Evolutionary conservation across 257 asterid genomes (phyloP).

Genomic region (Ilex aquifolium): DNA sequence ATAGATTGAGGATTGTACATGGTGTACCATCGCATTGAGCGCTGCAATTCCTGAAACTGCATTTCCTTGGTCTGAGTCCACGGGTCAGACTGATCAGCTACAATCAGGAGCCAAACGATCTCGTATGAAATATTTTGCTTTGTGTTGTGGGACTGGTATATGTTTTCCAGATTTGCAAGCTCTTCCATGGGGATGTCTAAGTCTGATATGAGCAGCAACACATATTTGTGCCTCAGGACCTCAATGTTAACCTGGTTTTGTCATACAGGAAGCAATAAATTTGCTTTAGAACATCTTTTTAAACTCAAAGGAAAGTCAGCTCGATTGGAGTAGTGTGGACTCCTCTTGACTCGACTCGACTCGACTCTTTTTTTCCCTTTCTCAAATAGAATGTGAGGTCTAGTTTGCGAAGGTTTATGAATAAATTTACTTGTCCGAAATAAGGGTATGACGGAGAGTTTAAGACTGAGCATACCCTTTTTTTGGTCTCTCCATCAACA

Average conservation of each 20-base stretch:
- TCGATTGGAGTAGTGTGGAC: no score
- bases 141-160: neutral
- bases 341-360: no score
- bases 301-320: no score
- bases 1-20: constrained; percentile 2
- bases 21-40: constrained; percentile 10
- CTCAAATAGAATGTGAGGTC: neutral
- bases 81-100: neutral
- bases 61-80: neutral
- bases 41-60: neutral
- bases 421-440: neutral
- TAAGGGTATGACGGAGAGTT: no score
- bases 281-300: neutral
- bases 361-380: no score
- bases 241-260: constrained; percentile 5
- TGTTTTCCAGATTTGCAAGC: neutral
- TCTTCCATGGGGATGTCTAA: neutral
- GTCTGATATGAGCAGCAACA: constrained; percentile 8
- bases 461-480: neutral
- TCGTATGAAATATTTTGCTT: neutral
- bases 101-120: constrained; percentile 5
- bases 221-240: constrained; percentile 5
- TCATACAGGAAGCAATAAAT: neutral
- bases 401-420: neutral
- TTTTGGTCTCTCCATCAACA: neutral